Evolutionary conservation across 2,329 filamentous ascomycete genomes (phyloP).

Genomic region (Neofusicoccum sp.): DNA sequence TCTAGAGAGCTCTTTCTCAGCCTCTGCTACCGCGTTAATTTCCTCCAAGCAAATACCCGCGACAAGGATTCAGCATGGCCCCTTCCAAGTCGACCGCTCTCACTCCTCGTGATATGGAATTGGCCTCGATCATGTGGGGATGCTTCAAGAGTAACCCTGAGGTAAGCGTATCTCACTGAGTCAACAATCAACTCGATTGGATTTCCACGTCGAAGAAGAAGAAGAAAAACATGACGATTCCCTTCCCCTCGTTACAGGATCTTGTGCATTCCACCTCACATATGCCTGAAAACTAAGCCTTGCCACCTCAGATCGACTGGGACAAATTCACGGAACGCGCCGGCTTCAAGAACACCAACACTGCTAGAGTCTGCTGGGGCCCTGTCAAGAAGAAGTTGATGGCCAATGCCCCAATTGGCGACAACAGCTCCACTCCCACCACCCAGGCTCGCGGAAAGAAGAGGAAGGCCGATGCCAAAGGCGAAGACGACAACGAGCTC

Average conservation of each 20-base stretch:
- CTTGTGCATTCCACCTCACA: background rate
- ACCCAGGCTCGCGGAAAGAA: background rate
- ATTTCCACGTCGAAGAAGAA: too few relatives aligned
- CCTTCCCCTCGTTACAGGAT: background rate
- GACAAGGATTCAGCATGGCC: background rate
- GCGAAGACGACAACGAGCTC: too few relatives aligned
- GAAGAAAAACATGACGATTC: too few relatives aligned
- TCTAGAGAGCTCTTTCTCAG: too few relatives aligned
- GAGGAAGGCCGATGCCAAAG: too few relatives aligned
- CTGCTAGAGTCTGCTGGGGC: constrained; percentile 16
- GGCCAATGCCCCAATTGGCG: background rate
- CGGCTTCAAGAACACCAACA: constrained; percentile 18
- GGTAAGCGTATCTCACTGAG: background rate
- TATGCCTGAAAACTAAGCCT: too few relatives aligned
- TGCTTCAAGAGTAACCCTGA: constrained; percentile 20
- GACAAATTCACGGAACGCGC: background rate
- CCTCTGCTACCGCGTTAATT: too few relatives aligned
- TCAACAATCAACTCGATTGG: background rate
- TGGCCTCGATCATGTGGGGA: background rate
- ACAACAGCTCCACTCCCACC: background rate
- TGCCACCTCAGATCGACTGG: constrained; percentile 7
- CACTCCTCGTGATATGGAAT: constrained; percentile 9
- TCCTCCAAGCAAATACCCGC: background rate
- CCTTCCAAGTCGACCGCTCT: background rate
- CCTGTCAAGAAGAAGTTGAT: constrained; percentile 20